Percentiles rank a stretch among this genome's conserved stretches.
These are phyloP conservation scores for Coffea canephora DNA, from an alignment of 257 asterid genomes.

Conservation along the genomic window DNA sequence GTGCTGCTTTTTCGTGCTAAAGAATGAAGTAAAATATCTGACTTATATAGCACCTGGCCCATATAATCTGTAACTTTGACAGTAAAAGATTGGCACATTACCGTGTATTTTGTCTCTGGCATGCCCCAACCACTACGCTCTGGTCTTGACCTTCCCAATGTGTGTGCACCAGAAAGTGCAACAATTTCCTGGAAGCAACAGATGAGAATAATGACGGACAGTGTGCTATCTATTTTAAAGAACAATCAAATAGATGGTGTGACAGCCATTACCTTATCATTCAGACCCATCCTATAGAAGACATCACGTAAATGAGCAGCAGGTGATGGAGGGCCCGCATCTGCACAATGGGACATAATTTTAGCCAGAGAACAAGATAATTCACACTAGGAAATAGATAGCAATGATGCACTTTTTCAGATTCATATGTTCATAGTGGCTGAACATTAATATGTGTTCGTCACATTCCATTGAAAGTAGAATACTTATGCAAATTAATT, in stretches of 20 bases:
- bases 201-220: constrained; percentile 12
- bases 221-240: constrained; percentile 13
- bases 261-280: constrained; percentile 64
- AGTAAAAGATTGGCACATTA: constrained; percentile 20
- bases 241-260: constrained; percentile 8
- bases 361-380: neutral
- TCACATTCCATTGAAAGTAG: neutral
- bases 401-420: neutral
- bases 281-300: constrained; percentile 90
- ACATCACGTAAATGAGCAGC: constrained; percentile 92
- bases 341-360: constrained; percentile 40
- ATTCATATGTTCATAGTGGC: neutral
- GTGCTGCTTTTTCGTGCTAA: neutral
- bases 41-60: neutral
- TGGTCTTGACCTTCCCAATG: constrained; percentile 94
- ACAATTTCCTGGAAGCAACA: constrained; percentile 77
- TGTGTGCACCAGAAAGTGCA: constrained; percentile 98
- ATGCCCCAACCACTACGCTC: constrained; percentile 99
- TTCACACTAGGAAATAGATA: neutral
- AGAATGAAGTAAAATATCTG: neutral
- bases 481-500: no score
- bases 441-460: no score
- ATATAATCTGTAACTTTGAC: neutral
- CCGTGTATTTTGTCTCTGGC: constrained; percentile 93
- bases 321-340: constrained; percentile 98